These are phyloP conservation scores for Orbilia brochopaga DNA, from an alignment of 2,329 filamentous ascomycete genomes.

Conservation along the genomic window DNA sequence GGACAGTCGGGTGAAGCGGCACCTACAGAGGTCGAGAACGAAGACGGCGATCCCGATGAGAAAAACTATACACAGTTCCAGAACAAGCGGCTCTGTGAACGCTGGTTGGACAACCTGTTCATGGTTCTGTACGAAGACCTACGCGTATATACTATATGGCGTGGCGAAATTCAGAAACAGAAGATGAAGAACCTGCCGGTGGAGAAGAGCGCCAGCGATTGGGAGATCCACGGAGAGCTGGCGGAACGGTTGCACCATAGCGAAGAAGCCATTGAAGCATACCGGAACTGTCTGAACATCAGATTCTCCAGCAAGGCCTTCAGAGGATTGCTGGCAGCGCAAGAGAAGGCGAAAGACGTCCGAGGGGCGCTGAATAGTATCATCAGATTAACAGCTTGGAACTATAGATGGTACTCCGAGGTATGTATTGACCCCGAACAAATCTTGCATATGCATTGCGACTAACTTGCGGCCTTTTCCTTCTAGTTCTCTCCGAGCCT, in stretches of 20 bases:
- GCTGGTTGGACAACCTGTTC: conserved; percentile 97
- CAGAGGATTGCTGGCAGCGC: conserved; percentile 78
- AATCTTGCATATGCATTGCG: not conserved
- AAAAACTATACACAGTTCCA: conserved; percentile 86
- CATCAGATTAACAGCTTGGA: conserved; percentile 93
- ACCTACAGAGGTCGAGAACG: conserved; percentile 67
- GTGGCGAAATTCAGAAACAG: conserved; percentile 95
- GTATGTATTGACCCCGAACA: conserved; percentile 59
- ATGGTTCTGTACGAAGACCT: conserved; percentile 97
- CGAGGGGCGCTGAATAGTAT: conserved; percentile 81
- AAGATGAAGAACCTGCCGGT: conserved; percentile 92
- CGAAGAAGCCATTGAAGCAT: conserved; percentile 91
- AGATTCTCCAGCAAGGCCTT: conserved; percentile 94
- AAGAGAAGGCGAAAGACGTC: conserved; percentile 78
- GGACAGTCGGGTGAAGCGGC: conserved; percentile 77
- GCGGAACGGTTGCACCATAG: conserved; percentile 89
- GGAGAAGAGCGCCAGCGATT: conserved; percentile 95
- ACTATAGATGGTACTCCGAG: conserved; percentile 99
- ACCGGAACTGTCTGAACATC: conserved; percentile 81
- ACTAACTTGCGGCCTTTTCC: conserved; percentile 49
- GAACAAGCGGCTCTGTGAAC: conserved; percentile 94
- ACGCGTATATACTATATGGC: conserved; percentile 98
- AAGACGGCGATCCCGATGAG: conserved; percentile 59
- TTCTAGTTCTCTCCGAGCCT: conserved; percentile 84
- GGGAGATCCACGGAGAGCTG: conserved; percentile 94